A percentile compares a stretch with the other conserved stretches of the same genome.
Conservation (phyloP, 176 grass and related monocot genomes). For the Alloteropsis semialata region DNA sequence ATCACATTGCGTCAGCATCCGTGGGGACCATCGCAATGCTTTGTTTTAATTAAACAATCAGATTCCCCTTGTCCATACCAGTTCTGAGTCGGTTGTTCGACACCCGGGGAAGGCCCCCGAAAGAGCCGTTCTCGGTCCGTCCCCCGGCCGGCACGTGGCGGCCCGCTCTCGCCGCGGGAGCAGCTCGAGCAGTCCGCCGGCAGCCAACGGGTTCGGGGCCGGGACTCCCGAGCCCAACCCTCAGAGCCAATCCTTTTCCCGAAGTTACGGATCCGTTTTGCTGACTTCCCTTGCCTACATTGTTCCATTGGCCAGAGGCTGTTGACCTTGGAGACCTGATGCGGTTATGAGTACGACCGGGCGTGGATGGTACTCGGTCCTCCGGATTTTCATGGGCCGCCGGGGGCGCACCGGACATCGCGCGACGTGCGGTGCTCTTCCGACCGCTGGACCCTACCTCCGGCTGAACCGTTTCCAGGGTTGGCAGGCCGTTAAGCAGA, state of each 20-base stretch:
- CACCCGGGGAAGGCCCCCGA: too few relatives aligned
- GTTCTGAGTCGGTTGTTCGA: too few relatives aligned
- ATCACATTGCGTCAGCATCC: constrained; percentile 71
- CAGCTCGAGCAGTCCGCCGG: too few relatives aligned
- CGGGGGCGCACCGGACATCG: constrained; percentile 54
- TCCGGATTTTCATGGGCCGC: constrained; percentile 65
- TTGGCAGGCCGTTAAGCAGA: constrained; percentile 56
- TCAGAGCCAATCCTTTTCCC: constrained; percentile 76
- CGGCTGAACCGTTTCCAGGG: constrained; percentile 46
- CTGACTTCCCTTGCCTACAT: constrained; percentile 81
- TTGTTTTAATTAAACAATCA: constrained; percentile 78
- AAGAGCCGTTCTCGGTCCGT: too few relatives aligned
- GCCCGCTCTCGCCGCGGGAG: too few relatives aligned
- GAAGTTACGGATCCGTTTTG: constrained; percentile 81
- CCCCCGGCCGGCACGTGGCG: too few relatives aligned
- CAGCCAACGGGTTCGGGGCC: too few relatives aligned
- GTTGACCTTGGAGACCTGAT: constrained; percentile 82
- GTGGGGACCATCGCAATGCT: constrained; percentile 65
- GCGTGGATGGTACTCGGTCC: constrained; percentile 56
- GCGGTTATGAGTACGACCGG: constrained; percentile 60
- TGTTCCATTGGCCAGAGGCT: constrained; percentile 47
- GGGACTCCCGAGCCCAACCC: constrained; percentile 57
- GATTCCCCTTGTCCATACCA: too few relatives aligned
- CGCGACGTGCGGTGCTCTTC: constrained; percentile 71
- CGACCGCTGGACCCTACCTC: constrained; percentile 68